Conservation (phyloP, 225 moss, liverwort and hornwort genomes). For the Climacium dendroides region DNA sequence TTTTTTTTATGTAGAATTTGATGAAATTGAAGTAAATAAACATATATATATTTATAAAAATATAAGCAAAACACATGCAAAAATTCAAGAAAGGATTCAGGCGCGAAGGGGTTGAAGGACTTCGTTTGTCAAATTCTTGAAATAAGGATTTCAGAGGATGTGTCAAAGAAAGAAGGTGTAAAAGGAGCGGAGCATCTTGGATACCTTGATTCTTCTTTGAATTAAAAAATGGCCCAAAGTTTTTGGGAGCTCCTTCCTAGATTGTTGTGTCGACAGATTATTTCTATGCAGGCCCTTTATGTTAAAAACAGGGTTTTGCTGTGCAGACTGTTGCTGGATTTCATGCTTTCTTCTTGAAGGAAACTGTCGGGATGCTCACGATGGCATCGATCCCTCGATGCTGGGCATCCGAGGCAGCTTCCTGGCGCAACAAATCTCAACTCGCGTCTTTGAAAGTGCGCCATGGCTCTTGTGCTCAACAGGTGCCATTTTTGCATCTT, state of each 20-base stretch:
- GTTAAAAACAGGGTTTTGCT: background rate
- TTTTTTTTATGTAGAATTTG: background rate
- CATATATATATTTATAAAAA: background rate
- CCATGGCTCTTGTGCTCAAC: background rate
- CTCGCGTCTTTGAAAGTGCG: background rate
- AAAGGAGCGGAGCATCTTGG: background rate
- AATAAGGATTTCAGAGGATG: background rate
- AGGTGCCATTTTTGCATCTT: background rate
- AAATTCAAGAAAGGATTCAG: background rate
- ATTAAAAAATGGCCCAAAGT: too few relatives aligned
- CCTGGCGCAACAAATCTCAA: background rate
- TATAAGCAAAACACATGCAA: background rate
- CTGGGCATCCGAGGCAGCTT: constrained; percentile 5
- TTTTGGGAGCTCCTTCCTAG: background rate
- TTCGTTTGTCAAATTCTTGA: background rate
- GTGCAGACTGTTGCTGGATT: background rate
- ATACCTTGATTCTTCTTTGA: background rate
- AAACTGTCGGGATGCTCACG: background rate
- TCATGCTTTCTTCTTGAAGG: background rate
- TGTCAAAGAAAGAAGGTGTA: background rate
- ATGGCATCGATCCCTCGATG: constrained; percentile 19
- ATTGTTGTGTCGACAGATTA: background rate
- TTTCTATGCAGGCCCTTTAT: background rate
- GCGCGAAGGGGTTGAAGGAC: background rate
- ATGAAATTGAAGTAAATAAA: background rate